Conservation (phyloP, 2,329 filamentous ascomycete genomes). For the Hortaea werneckii region DNA sequence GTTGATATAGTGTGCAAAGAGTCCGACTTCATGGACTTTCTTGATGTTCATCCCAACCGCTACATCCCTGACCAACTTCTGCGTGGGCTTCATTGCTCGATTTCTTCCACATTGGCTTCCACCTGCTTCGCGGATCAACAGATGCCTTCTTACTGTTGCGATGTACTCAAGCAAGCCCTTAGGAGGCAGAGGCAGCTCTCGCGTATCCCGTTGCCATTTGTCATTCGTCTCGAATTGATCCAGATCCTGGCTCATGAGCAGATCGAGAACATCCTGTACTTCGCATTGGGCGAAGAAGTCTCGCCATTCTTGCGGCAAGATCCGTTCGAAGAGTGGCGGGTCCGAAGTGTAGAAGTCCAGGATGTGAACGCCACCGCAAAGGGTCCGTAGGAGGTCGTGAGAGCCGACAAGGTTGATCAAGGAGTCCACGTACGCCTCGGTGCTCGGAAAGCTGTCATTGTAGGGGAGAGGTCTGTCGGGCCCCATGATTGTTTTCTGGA, state of each 20-base stretch:
- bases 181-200: constrained; percentile 39
- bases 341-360: constrained; percentile 82
- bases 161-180: constrained; percentile 61
- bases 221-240: constrained; percentile 25
- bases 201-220: constrained; percentile 28
- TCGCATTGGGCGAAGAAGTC: constrained; percentile 61
- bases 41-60: constrained; percentile 91
- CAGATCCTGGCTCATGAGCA: constrained; percentile 71
- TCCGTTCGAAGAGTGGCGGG: constrained; percentile 68
- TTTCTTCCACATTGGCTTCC: constrained; percentile 21
- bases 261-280: constrained; percentile 66
- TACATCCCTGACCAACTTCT: constrained; percentile 58
- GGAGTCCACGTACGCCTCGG: constrained; percentile 68
- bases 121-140: constrained; percentile 53
- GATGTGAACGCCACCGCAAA: constrained; percentile 97
- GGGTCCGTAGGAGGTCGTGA: constrained; percentile 66
- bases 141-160: constrained; percentile 50
- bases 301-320: constrained; percentile 74
- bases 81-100: constrained; percentile 27
- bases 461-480: constrained; percentile 53
- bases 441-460: constrained; percentile 55
- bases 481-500: constrained; percentile 25
- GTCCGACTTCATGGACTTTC: constrained; percentile 85
- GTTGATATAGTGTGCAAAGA: constrained; percentile 80
- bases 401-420: constrained; percentile 67